Conservation (phyloP, 2,329 filamentous ascomycete genomes). For the Chrysoporthe cubensis region DNA sequence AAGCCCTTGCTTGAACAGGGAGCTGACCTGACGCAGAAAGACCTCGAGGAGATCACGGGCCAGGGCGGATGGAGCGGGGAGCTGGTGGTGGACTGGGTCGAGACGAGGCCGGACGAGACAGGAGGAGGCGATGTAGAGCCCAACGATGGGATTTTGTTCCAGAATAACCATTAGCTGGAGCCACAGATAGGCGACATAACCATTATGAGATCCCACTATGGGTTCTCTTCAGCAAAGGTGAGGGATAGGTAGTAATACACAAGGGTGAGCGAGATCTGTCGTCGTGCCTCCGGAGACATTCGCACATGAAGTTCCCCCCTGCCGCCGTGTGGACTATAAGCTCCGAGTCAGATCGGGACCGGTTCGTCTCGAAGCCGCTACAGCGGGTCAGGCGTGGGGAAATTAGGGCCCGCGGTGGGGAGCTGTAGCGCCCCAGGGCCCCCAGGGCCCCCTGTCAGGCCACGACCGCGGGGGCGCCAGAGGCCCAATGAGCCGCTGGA, state of each 20-base stretch:
- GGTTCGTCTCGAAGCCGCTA: background rate
- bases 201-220: no score
- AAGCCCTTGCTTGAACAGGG: background rate
- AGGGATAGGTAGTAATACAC: no score
- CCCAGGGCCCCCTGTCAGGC: background rate
- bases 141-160: background rate
- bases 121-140: no score
- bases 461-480: background rate
- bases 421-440: background rate
- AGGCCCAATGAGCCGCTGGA: slow-evolving; percentile 19
- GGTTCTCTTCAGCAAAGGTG: no score
- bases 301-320: background rate
- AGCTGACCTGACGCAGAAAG: background rate
- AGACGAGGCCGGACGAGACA: background rate
- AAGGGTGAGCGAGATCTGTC: no score
- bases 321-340: background rate
- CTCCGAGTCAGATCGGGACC: background rate
- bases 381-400: background rate
- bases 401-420: no score
- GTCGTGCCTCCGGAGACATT: no score
- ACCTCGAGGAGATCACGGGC: background rate
- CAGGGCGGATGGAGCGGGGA: background rate
- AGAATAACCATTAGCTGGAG: background rate
- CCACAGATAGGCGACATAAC: no score
- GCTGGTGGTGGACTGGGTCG: background rate